A percentile compares a stretch with the other conserved stretches of the same genome.
phyloP scores from a whole-genome alignment of 495 filamentous ascomycete genomes.

The Aspergillus coremiiformis region DNA sequence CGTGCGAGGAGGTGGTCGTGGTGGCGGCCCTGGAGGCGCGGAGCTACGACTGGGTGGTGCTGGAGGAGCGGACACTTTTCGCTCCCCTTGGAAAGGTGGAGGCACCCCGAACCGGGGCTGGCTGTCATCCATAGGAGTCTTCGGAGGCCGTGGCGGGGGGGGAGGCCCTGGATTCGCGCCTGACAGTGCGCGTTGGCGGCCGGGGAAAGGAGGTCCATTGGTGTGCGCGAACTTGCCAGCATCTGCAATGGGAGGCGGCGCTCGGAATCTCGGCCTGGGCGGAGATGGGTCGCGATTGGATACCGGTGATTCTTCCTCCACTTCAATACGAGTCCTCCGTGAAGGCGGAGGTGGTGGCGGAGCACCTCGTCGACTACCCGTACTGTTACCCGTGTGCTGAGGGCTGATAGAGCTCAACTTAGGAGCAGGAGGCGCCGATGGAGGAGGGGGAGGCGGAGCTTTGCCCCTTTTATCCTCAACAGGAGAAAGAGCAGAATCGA shows the following conservation, averaged over 20 bases:
- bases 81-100: slow-evolving; percentile 69
- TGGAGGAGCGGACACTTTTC: slow-evolving; percentile 58
- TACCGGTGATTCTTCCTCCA: slow-evolving; percentile 47
- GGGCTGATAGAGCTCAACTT: slow-evolving; percentile 50
- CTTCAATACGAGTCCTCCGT: slow-evolving; percentile 49
- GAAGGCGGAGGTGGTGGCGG: slow-evolving; percentile 82
- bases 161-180: slow-evolving; percentile 62
- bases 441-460: slow-evolving; percentile 52
- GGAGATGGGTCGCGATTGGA: slow-evolving; percentile 44
- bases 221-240: slow-evolving; percentile 71
- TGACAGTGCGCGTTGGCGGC: slow-evolving; percentile 51
- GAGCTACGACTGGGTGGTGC: slow-evolving; percentile 65
- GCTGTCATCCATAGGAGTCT: slow-evolving; percentile 69
- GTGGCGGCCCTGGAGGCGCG: slow-evolving; percentile 47
- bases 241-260: slow-evolving; percentile 77
- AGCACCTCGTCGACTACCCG: slow-evolving; percentile 56
- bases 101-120: slow-evolving; percentile 66
- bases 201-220: slow-evolving; percentile 44
- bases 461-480: slow-evolving; percentile 42
- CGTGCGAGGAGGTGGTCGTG: slow-evolving; percentile 58
- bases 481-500: slow-evolving; percentile 22
- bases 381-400: slow-evolving; percentile 58
- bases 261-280: slow-evolving; percentile 55
- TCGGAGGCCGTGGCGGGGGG: slow-evolving; percentile 80
- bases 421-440: slow-evolving; percentile 48